Evolutionary conservation across 306 rosid species (phyloP).

Genomic region (Fragaria vesca): DNA sequence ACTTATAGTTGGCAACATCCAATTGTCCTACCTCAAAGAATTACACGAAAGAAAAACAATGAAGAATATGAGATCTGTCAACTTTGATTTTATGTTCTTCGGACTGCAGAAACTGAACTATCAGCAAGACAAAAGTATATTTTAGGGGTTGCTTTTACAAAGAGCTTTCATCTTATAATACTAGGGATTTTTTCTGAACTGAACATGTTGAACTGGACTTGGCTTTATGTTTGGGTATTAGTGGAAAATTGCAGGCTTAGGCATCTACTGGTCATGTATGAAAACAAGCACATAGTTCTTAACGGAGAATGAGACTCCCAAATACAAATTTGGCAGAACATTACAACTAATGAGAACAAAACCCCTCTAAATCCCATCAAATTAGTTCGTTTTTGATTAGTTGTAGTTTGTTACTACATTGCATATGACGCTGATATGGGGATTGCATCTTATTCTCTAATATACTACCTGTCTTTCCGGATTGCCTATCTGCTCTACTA

Average conservation of each 20-base stretch:
- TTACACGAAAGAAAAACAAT: conserved; percentile 9
- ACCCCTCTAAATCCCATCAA: not conserved
- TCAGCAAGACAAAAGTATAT: not conserved
- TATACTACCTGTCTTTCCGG: not conserved
- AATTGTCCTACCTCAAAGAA: conserved; percentile 10
- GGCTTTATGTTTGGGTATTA: not conserved
- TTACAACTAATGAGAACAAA: not conserved
- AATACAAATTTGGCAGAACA: not conserved
- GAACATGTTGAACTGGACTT: conserved; percentile 6
- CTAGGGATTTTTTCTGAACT: not conserved
- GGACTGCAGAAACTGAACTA: conserved; percentile 5
- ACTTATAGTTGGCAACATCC: not conserved
- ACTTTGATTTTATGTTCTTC: not conserved
- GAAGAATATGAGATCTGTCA: not conserved
- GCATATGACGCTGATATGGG: not conserved
- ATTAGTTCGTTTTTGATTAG: not conserved
- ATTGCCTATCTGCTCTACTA: not conserved
- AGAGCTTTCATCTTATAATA: not conserved
- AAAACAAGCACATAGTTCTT: not conserved
- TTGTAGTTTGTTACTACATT: not conserved
- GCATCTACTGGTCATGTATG: not conserved
- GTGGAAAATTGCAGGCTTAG: not conserved
- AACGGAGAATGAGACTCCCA: not conserved
- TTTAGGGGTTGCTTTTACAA: not conserved
- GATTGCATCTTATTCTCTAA: not conserved